A percentile compares a stretch with the other conserved stretches of the same genome.
phyloP scores from a whole-genome alignment of 1,284 basidiomycete genomes.

The Sporisorium exsertum region DNA sequence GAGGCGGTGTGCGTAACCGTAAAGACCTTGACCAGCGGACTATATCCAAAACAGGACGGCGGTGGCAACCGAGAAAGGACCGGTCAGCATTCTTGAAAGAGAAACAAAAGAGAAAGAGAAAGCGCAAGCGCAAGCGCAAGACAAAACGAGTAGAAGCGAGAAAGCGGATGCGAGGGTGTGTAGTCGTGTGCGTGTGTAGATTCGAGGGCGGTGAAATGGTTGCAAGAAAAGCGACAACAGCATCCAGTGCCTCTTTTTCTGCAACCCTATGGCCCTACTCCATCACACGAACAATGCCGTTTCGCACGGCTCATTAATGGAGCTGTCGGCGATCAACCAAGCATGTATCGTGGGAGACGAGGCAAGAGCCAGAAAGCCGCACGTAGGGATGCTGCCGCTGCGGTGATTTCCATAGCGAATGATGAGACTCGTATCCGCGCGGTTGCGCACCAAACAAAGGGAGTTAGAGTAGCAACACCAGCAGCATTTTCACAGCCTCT shows the following conservation, averaged over 20 bases:
- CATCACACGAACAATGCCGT: background rate
- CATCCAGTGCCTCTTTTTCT: background rate
- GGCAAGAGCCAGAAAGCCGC: background rate
- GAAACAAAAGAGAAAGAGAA: conserved; percentile 5
- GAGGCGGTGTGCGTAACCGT: background rate
- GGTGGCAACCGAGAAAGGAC: background rate
- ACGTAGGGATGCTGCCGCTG: background rate
- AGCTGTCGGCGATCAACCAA: conserved; percentile 27
- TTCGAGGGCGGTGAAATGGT: conserved; percentile 6
- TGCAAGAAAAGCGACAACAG: conserved; percentile 14
- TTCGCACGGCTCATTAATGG: background rate
- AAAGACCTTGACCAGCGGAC: conserved; percentile 5
- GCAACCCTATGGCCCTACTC: background rate
- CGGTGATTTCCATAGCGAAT: background rate
- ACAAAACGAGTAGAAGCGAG: background rate
- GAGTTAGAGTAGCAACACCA: background rate
- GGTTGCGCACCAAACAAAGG: background rate
- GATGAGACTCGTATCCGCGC: background rate
- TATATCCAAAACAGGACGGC: conserved; percentile 13
- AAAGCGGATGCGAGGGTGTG: background rate
- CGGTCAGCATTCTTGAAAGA: background rate
- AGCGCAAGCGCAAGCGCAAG: conserved; percentile 3
- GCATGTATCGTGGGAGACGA: background rate
- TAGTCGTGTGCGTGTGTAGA: background rate
- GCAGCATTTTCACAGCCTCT: background rate